Evolutionary conservation across 257 asterid genomes (phyloP), one percentile per base, ranked within the genome.

Genomic region (Linderniella brevidens): DNA sequence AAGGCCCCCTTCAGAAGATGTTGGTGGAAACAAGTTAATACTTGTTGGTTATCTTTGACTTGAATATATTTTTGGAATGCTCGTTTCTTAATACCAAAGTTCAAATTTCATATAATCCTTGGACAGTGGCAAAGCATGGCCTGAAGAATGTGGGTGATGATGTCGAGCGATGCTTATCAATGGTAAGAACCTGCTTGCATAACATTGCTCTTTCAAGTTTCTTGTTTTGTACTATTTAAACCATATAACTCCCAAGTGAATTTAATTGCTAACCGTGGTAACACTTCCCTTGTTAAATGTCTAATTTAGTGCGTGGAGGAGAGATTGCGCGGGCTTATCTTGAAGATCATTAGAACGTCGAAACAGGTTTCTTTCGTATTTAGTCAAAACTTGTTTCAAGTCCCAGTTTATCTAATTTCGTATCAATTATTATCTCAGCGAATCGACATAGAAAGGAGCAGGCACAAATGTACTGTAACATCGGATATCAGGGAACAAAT

Each of bases 1-100:
- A 74, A 65, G 60, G 69, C 57, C 96, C 98, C 51, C 96, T 90
- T 64, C 92, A 81, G 80, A 77, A 73, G 70, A 81, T 78, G 73
- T 61, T 90, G 64, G 60, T 65, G 15, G 94, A 79, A 68, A 81
- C 75, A 63, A 69, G 98, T 90, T 50, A n/a, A n/a, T 61, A 25
- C 32, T 55, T 68, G 40, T 64, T 36, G 58, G 29, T 35, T 55
- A 40, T 51, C 45, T n/a, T 48, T 42, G 41, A 49, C n/a, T 42
- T 53, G 32, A 25, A 25, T 25, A n/a, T n/a, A n/a, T n/a, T n/a
- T n/a, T n/a, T n/a, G n/a, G n/a, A n/a, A n/a, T n/a, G n/a, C n/a
- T 25, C 6, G 32, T 25, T 25, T 25, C 32, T 25, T 25, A 25
- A 2, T 6, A 25, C 32, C 32, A 25, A n/a, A 25, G 32, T 25